A percentile compares a stretch with the other conserved stretches of the same genome.
These are phyloP conservation scores for Pyrenophora teres DNA, from an alignment of 2,329 filamentous ascomycete genomes.

Conservation along the genomic window DNA sequence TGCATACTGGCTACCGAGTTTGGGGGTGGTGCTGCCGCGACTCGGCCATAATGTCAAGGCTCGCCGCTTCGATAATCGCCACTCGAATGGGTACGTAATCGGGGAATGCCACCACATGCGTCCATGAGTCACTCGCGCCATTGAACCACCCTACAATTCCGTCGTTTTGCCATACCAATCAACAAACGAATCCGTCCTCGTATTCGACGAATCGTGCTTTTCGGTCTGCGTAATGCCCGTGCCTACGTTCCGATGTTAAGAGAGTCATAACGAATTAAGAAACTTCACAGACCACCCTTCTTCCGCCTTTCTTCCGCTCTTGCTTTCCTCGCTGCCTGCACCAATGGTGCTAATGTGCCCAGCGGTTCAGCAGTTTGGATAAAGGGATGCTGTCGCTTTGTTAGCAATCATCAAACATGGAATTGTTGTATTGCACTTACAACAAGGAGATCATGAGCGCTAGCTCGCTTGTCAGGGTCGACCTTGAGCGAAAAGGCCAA, in stretches of 20 bases:
- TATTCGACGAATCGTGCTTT: slow-evolving; percentile 21
- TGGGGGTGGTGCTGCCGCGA: slow-evolving; percentile 2
- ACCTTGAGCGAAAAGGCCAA: slow-evolving; percentile 92
- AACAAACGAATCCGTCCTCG: slow-evolving; percentile 32
- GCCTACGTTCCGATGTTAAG: slow-evolving; percentile 34
- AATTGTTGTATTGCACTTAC: slow-evolving; percentile 60
- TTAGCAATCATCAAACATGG: slow-evolving; percentile 11
- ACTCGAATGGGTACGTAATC: slow-evolving; percentile 4
- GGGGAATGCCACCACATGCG: slow-evolving; percentile 2
- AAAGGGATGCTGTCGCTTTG: slow-evolving; percentile 50
- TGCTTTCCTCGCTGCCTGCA: slow-evolving; percentile 82
- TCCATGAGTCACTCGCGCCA: slow-evolving; percentile 2
- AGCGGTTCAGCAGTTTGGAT: slow-evolving; percentile 59
- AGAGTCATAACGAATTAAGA: slow-evolving; percentile 26
- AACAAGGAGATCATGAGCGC: slow-evolving; percentile 88
- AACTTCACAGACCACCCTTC: slow-evolving; percentile 52
- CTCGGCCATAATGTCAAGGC: slow-evolving; percentile 3
- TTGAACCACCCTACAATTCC: slow-evolving; percentile 11
- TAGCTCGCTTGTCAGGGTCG: slow-evolving; percentile 94
- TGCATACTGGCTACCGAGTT: slow-evolving; percentile 15
- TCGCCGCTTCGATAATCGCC: slow-evolving; percentile 1
- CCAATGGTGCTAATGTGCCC: slow-evolving; percentile 79
- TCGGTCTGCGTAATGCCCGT: slow-evolving; percentile 24
- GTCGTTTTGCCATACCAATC: slow-evolving; percentile 36
- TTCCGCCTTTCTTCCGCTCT: slow-evolving; percentile 73